A percentile compares a stretch with the other conserved stretches of the same genome.
Conservation (phyloP, 78 protist genomes). For the Mastigamoeba balamuthi region DNA sequence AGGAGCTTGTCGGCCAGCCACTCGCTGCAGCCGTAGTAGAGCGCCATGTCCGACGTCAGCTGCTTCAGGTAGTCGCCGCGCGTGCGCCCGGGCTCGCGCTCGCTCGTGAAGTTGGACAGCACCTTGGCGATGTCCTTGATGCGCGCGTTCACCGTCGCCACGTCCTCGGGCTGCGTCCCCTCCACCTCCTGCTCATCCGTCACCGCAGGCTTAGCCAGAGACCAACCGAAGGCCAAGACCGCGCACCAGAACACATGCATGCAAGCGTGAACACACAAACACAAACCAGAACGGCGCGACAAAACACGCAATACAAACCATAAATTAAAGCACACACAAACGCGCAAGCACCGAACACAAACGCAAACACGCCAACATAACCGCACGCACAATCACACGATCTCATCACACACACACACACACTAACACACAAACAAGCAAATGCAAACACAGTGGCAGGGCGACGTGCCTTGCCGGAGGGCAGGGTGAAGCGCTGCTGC, state of each 20-base stretch:
- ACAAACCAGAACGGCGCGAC: too few relatives aligned
- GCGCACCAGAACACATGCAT: not conserved
- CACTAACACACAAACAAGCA: too few relatives aligned
- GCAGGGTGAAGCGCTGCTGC: not conserved
- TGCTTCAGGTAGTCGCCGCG: slow-evolving; percentile 66
- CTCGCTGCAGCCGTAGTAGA: slow-evolving; percentile 66
- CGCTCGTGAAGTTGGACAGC: slow-evolving; percentile 24
- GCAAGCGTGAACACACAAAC: not conserved
- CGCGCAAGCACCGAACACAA: not conserved
- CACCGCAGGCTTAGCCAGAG: not conserved
- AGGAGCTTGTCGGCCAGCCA: slow-evolving; percentile 62
- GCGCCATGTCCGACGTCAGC: slow-evolving; percentile 62
- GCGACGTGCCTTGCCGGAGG: not conserved
- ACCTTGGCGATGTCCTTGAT: slow-evolving; percentile 29
- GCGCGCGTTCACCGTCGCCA: slow-evolving; percentile 32
- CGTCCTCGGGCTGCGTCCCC: slow-evolving; percentile 13
- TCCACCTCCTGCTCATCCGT: not conserved
- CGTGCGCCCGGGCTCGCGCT: slow-evolving; percentile 24
- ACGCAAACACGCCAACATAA: too few relatives aligned
- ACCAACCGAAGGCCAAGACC: not conserved
- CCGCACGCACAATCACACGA: too few relatives aligned
- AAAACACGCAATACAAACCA: not conserved
- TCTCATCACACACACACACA: too few relatives aligned
- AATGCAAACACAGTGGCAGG: not conserved
- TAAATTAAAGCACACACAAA: not conserved